Evolutionary conservation across 2,329 filamentous ascomycete genomes (phyloP).

Genomic region (Fusarium anguioides): DNA sequence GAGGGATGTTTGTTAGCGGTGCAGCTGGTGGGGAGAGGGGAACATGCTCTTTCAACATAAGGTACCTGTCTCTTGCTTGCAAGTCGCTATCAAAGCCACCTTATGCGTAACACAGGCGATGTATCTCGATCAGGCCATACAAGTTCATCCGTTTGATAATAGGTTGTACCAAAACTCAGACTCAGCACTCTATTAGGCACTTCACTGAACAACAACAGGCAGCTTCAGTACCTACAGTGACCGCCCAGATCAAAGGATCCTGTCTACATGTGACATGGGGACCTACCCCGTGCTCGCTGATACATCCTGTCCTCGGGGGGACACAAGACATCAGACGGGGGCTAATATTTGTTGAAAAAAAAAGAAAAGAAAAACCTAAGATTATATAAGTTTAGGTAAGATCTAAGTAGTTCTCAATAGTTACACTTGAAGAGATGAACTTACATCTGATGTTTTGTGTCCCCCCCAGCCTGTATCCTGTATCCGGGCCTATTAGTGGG

Average conservation of each 20-base stretch:
- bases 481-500: constrained; percentile 32
- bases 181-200: neutral
- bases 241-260: constrained; percentile 3
- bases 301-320: no score
- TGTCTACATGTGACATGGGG: neutral
- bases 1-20: constrained; percentile 28
- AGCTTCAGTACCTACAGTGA: neutral
- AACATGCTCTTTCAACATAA: neutral
- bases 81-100: neutral
- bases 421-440: no score
- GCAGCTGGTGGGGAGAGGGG: constrained; percentile 4
- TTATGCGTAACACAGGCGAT: neutral
- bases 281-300: neutral
- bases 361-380: no score
- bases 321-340: no score
- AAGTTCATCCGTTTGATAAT: neutral
- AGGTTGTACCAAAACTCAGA: neutral
- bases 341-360: no score
- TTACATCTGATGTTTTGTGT: no score
- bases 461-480: no score
- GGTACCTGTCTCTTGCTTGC: neutral
- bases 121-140: neutral
- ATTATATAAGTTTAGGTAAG: no score
- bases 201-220: neutral
- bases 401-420: no score